These are phyloP conservation scores for Eremochloa ophiuroides DNA, from an alignment of 176 grass and related monocot species.

Conservation along the genomic window DNA sequence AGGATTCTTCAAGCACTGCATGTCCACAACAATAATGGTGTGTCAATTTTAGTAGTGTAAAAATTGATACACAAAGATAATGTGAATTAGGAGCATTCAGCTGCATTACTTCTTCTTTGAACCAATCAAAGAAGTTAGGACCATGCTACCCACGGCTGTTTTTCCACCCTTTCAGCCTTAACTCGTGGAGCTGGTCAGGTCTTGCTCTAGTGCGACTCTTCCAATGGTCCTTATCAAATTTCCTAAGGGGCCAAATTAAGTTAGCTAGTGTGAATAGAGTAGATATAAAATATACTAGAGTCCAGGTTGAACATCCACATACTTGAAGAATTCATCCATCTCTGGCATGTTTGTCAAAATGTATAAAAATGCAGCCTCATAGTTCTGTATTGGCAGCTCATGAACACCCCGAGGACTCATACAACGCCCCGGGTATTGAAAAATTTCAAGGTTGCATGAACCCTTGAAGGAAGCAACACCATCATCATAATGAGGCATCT, in stretches of 20 bases:
- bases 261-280: neutral
- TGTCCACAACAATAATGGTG: too few species aligned
- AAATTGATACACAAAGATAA: neutral
- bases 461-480: neutral
- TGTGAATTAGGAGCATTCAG: neutral
- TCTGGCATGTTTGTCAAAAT: neutral
- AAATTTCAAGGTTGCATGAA: neutral
- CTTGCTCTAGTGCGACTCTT: neutral
- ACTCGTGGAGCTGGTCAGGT: neutral
- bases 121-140: constrained; percentile 6
- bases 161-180: neutral
- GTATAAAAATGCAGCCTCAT: neutral
- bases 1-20: too few species aligned
- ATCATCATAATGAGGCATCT: constrained; percentile 2
- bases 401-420: neutral
- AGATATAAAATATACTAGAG: too few species aligned
- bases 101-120: neutral
- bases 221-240: neutral
- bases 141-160: neutral
- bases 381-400: neutral
- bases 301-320: neutral
- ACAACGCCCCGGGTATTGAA: neutral
- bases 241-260: neutral
- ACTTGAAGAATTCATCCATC: neutral
- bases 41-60: neutral